Evolutionary conservation across 345 rosid species (phyloP).

Genomic region (Limnanthes douglasii): DNA sequence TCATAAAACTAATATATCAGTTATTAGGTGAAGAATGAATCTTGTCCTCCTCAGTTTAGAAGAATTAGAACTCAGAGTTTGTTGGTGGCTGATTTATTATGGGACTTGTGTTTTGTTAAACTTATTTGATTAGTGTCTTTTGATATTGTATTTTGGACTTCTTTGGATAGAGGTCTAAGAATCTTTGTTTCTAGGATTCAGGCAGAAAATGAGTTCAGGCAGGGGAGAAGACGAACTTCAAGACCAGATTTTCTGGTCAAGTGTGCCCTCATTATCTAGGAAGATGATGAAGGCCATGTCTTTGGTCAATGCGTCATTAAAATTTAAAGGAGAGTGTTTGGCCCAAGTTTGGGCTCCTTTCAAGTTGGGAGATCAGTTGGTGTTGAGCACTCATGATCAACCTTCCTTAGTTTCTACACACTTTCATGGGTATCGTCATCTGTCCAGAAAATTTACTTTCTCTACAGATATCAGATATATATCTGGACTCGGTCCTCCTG

Average conservation of each 20-base stretch:
- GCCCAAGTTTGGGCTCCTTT: constrained; percentile 86
- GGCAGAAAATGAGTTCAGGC: constrained; percentile 9
- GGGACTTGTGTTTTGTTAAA: too few relatives aligned
- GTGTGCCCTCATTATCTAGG: constrained; percentile 31
- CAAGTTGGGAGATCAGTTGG: constrained; percentile 40
- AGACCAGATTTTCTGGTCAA: constrained; percentile 13
- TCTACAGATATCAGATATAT: constrained; percentile 48
- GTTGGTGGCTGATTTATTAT: too few relatives aligned
- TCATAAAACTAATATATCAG: too few relatives aligned
- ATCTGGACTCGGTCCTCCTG: constrained; percentile 66
- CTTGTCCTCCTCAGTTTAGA: too few relatives aligned
- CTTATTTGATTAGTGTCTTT: too few relatives aligned
- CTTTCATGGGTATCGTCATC: constrained; percentile 82
- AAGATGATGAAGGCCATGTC: constrained; percentile 55
- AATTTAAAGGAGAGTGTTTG: constrained; percentile 58
- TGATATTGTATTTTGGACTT: too few relatives aligned
- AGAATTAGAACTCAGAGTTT: too few relatives aligned
- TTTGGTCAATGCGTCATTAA: constrained; percentile 31
- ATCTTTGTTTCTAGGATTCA: too few relatives aligned
- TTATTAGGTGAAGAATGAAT: too few relatives aligned
- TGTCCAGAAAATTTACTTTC: constrained; percentile 57
- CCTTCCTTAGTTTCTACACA: constrained; percentile 66
- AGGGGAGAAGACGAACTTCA: constrained; percentile 5
- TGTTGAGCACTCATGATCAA: constrained; percentile 64
- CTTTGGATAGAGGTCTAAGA: too few relatives aligned